phyloP scores from a whole-genome alignment of 805 yeast genomes.

The Yamadazyma scolyti region DNA sequence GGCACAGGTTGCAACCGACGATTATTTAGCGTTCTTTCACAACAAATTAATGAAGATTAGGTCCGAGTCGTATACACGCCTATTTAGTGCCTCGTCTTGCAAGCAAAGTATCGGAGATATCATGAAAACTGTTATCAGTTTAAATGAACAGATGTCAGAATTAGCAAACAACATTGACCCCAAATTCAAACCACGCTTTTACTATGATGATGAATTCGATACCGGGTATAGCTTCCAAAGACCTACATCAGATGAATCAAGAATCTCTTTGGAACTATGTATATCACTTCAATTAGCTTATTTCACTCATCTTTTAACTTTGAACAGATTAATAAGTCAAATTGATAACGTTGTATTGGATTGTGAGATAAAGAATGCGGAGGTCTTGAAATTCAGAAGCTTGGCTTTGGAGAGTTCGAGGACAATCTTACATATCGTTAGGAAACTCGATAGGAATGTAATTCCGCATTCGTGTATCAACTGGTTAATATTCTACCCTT shows the following conservation, averaged over 20 bases:
- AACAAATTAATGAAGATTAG: slow-evolving; percentile 28
- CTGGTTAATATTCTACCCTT: slow-evolving; percentile 31
- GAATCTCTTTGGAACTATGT: slow-evolving; percentile 11
- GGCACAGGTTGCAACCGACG: too few relatives aligned
- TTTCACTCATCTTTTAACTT: slow-evolving; percentile 33
- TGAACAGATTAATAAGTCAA: slow-evolving; percentile 25
- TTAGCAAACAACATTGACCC: slow-evolving; percentile 17
- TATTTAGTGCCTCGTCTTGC: slow-evolving; percentile 29
- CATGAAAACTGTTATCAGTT: slow-evolving; percentile 16
- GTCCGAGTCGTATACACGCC: slow-evolving; percentile 22
- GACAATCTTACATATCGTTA: slow-evolving; percentile 27
- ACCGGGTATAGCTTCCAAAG: neutral
- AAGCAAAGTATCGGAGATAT: slow-evolving; percentile 17
- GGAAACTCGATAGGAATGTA: slow-evolving; percentile 16
- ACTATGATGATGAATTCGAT: slow-evolving; percentile 27
- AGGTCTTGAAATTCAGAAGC: slow-evolving; percentile 20
- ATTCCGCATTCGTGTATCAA: slow-evolving; percentile 21
- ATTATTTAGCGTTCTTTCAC: too few relatives aligned
- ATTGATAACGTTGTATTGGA: slow-evolving; percentile 6
- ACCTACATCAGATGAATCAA: neutral
- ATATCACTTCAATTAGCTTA: slow-evolving; percentile 25
- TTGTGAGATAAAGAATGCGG: too few relatives aligned
- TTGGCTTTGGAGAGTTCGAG: slow-evolving; percentile 33
- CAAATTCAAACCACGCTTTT: slow-evolving; percentile 25
- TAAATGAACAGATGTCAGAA: slow-evolving; percentile 27